phyloP scores from a whole-genome alignment of 345 rosid genomes.

The Eucalyptus regnans region DNA sequence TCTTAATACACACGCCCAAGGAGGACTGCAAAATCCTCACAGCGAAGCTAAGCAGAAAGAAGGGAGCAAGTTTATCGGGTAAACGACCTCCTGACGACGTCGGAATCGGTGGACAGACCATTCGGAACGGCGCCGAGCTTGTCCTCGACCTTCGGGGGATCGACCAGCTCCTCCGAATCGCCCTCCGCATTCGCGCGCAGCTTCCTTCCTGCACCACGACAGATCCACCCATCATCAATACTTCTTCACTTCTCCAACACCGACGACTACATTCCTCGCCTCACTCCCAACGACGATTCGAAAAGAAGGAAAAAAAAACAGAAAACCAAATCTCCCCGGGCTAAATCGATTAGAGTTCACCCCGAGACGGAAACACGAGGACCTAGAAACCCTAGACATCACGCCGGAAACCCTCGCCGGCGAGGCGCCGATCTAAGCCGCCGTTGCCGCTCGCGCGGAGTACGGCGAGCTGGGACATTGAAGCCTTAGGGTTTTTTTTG shows the following conservation, averaged over 20 bases:
- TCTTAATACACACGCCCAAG: neutral
- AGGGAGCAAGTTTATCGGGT: neutral
- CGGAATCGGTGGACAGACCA: constrained; percentile 93
- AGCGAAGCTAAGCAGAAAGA: neutral
- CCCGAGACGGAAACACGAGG: neutral
- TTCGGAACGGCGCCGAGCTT: constrained; percentile 84
- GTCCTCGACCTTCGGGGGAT: constrained; percentile 95
- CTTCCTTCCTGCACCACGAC: constrained; percentile 42
- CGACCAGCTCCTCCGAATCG: constrained; percentile 37
- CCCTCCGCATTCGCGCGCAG: constrained; percentile 73
- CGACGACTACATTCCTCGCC: neutral
- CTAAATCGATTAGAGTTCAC: neutral
- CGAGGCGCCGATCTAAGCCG: neutral
- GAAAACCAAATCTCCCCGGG: neutral
- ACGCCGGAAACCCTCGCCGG: neutral
- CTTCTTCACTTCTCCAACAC: neutral
- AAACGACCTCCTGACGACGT: constrained; percentile 71
- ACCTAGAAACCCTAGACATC: neutral
- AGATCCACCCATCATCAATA: neutral
- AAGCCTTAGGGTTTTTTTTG: neutral
- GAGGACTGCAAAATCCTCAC: neutral
- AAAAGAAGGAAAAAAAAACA: neutral
- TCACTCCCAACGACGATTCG: neutral
- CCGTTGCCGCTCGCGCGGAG: neutral
- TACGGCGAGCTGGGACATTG: neutral